These are phyloP conservation scores for Exophiala dermatitidis DNA, from an alignment of 2,329 filamentous ascomycete genomes.

Conservation along the genomic window DNA sequence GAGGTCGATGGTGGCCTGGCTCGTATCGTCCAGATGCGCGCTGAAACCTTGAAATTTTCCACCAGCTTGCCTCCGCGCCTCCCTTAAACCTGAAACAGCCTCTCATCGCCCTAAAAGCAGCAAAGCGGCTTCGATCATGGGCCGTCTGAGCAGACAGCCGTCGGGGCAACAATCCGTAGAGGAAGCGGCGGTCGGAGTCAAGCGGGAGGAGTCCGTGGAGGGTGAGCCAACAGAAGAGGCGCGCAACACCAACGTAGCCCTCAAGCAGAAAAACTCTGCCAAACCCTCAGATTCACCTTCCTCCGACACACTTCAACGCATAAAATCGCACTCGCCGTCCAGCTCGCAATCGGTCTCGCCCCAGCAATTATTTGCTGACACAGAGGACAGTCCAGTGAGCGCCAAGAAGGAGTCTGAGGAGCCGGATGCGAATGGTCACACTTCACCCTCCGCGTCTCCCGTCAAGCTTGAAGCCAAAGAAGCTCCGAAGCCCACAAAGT, in stretches of 20 bases:
- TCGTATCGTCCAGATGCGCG: constrained; percentile 9
- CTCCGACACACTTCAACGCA: constrained; percentile 13
- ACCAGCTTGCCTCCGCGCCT: constrained; percentile 10
- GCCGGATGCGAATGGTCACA: constrained; percentile 46
- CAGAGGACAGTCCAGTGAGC: constrained; percentile 6
- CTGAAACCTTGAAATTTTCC: constrained; percentile 17
- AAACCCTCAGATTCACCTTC: constrained; percentile 22
- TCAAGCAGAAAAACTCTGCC: constrained; percentile 21
- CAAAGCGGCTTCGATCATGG: constrained; percentile 14
- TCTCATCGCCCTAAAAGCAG: not conserved
- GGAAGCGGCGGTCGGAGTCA: constrained; percentile 22
- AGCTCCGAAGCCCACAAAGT: constrained; percentile 61
- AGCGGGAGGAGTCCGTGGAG: constrained; percentile 20
- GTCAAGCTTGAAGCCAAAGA: constrained; percentile 49
- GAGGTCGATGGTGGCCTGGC: constrained; percentile 9
- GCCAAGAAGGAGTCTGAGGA: constrained; percentile 43
- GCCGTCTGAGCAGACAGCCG: constrained; percentile 9
- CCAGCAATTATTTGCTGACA: constrained; percentile 8
- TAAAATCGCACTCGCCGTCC: constrained; percentile 24
- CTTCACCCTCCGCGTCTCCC: constrained; percentile 50
- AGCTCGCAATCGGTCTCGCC: constrained; percentile 17
- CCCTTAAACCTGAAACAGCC: constrained; percentile 7
- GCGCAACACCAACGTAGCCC: constrained; percentile 13
- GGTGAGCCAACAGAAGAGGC: constrained; percentile 18
- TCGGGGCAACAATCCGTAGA: constrained; percentile 12